Conservation (phyloP, 2,329 filamentous ascomycete species). For the Verticillium klebahnii region DNA sequence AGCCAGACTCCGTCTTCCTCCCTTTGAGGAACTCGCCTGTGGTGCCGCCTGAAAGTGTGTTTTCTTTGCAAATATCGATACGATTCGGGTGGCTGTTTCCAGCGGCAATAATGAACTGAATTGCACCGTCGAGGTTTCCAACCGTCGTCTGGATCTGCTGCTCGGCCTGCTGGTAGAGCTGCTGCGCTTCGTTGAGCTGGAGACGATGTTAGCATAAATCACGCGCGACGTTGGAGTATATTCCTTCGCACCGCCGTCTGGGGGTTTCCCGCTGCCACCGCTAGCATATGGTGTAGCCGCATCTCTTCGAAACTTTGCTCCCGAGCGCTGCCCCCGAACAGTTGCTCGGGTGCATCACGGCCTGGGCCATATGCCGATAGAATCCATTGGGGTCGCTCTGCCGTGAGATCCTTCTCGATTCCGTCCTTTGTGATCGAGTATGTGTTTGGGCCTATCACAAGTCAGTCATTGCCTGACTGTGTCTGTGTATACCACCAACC, state of each 20-base stretch:
- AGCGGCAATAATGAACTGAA: constrained; percentile 62
- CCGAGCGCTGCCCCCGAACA: constrained; percentile 73
- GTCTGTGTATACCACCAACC: constrained; percentile 1
- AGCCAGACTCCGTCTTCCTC: constrained; percentile 20
- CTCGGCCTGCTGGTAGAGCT: constrained; percentile 59
- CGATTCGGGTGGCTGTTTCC: constrained; percentile 73
- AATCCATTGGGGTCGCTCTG: constrained; percentile 76
- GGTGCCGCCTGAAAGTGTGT: constrained; percentile 33
- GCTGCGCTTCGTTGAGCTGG: constrained; percentile 56
- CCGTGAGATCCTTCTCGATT: constrained; percentile 63
- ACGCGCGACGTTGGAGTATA: background rate
- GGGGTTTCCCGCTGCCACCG: constrained; percentile 55
- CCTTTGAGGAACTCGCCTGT: constrained; percentile 41
- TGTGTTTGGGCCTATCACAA: constrained; percentile 18
- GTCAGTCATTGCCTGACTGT: background rate
- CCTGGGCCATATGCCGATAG: constrained; percentile 83
- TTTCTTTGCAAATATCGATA: constrained; percentile 54
- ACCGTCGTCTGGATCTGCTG: constrained; percentile 70
- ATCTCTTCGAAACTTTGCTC: constrained; percentile 91
- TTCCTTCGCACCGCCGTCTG: constrained; percentile 41
- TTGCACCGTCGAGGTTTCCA: constrained; percentile 65
- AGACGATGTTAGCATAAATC: constrained; percentile 9
- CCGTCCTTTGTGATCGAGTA: constrained; percentile 52
- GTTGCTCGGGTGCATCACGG: constrained; percentile 69
- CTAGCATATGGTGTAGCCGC: constrained; percentile 65